Evolutionary conservation across 805 yeast genomes (phyloP).

Genomic region (Saccharomyces kudriavzevii): DNA sequence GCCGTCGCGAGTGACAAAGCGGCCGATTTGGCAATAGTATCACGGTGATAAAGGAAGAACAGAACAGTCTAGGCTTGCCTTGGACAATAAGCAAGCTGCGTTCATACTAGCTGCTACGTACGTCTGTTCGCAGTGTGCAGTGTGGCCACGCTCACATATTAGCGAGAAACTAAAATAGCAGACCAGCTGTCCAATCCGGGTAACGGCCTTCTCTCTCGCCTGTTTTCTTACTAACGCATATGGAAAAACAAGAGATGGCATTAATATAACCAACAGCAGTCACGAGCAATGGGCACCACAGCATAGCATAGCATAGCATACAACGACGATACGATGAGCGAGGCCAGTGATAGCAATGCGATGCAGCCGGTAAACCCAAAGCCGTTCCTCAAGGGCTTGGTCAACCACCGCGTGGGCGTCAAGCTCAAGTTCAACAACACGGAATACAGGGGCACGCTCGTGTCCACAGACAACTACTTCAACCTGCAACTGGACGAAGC

Average conservation of each 20-base stretch:
- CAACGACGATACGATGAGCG: not conserved
- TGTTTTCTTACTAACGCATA: not conserved
- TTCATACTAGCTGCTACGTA: too few relatives aligned
- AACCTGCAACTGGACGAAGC: slow-evolving; percentile 68
- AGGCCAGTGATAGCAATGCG: not conserved
- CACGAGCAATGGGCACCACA: not conserved
- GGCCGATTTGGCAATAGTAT: not conserved
- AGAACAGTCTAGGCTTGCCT: not conserved
- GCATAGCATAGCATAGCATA: not conserved
- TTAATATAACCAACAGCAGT: not conserved
- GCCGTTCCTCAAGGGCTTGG: slow-evolving; percentile 74
- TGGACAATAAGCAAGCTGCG: too few relatives aligned
- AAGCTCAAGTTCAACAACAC: slow-evolving; percentile 85
- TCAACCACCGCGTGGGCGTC: slow-evolving; percentile 64
- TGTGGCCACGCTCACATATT: too few relatives aligned
- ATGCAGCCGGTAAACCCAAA: slow-evolving; percentile 68
- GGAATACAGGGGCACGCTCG: slow-evolving; percentile 71
- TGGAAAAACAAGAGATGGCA: not conserved
- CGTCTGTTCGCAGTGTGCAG: not conserved
- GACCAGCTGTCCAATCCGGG: too few relatives aligned
- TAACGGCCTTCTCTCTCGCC: too few relatives aligned
- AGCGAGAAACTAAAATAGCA: too few relatives aligned
- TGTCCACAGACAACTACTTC: slow-evolving; percentile 87
- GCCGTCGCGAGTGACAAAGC: not conserved
- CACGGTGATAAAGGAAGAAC: not conserved